Conservation (phyloP, 2,329 filamentous ascomycete species). For the Hymenoscyphus linearis region DNA sequence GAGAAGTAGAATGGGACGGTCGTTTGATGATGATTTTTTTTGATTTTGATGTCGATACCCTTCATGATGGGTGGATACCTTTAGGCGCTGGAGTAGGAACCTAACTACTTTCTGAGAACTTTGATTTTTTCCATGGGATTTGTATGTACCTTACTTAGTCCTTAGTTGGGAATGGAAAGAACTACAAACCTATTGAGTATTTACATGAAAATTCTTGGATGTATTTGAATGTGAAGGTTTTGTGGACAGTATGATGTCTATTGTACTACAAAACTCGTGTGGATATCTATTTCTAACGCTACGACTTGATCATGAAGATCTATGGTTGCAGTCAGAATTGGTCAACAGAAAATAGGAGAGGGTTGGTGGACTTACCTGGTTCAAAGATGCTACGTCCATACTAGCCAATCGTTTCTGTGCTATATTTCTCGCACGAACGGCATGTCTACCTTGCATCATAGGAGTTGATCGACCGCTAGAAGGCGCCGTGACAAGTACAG, state of each 20-base stretch:
- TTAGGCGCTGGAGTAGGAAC: too few relatives aligned
- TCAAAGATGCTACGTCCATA: slow-evolving; percentile 74
- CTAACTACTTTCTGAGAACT: too few relatives aligned
- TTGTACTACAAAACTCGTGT: not conserved
- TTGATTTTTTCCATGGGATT: too few relatives aligned
- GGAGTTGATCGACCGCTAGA: slow-evolving; percentile 41
- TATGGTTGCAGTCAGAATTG: slow-evolving; percentile 33
- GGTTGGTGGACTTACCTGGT: slow-evolving; percentile 58
- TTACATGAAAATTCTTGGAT: not conserved
- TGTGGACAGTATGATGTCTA: not conserved
- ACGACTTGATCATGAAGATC: slow-evolving; percentile 65
- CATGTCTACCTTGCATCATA: slow-evolving; percentile 55
- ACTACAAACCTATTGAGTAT: too few relatives aligned
- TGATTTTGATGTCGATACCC: too few relatives aligned
- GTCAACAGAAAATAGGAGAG: slow-evolving; percentile 9
- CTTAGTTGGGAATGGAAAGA: too few relatives aligned
- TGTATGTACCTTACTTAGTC: too few relatives aligned
- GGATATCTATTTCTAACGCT: slow-evolving; percentile 20
- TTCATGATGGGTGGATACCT: too few relatives aligned
- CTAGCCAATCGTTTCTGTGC: slow-evolving; percentile 81
- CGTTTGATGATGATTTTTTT: too few relatives aligned
- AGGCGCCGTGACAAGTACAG: slow-evolving; percentile 31
- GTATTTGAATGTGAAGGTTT: not conserved
- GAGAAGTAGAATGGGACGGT: not conserved
- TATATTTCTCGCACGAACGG: slow-evolving; percentile 76